Evolutionary conservation across 495 filamentous ascomycete genomes (phyloP), one percentile per base, ranked within the genome.

Genomic region (Aspergillus olivimuriae): DNA sequence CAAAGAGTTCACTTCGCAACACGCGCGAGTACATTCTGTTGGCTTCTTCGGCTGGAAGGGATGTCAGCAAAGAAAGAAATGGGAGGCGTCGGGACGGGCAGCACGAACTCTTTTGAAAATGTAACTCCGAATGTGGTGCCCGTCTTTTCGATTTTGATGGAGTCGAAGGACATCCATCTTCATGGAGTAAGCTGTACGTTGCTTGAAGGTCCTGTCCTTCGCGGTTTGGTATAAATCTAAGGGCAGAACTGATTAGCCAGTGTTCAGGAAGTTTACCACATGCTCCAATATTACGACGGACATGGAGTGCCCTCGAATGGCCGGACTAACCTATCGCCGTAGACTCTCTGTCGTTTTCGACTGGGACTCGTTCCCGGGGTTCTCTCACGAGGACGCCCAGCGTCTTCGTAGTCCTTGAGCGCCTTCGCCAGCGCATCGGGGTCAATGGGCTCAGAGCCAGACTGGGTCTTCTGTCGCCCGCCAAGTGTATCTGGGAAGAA

Each of bases 211-310:
- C 94, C 59, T 94, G 88, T 6, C 94, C 92, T 40, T 89, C 84
- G 11, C 92, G 82, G 57, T 92, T 89, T 22, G 94, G 94, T 50
- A 98, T 97, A 56, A 98, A 98, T 54, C 90, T 95, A 53, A 16
- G 51, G 31, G 26, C 17, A 28, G 32, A 33, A 34, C n/a, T n/a
- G n/a, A 4, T 34, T 38, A 56, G 48, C 43, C 2, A 22, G 28
- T 44, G 42, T 9, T 12, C 23, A 18, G 20, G 26, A 32, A 35
- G 23, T 24, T 11, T 14, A 19, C 26, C n/a, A n/a, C n/a, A n/a
- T n/a, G n/a, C n/a, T n/a, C n/a, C n/a, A n/a, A n/a, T n/a, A n/a
- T n/a, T n/a, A n/a, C n/a, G n/a, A n/a, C n/a, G n/a, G n/a, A n/a
- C n/a, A 17, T 4, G 14, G 11, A 34, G 4, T n/a, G 15, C 15